A percentile compares a stretch with the other conserved stretches of the same genome.
Conservation (phyloP, 805 yeast genomes). For the Metschnikowia orientalis region DNA sequence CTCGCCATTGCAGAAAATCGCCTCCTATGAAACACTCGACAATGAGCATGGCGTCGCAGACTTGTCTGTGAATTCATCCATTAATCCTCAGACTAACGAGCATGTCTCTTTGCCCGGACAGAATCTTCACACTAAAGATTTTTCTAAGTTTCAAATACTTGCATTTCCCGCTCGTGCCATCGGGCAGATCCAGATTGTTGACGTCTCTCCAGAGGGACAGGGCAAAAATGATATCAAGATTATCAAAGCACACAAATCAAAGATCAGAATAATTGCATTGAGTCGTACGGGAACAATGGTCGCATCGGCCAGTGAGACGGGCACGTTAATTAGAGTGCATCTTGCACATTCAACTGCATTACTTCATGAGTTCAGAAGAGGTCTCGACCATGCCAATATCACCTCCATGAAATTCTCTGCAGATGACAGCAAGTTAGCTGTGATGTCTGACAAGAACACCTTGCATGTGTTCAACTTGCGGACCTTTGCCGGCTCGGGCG, state of each 20-base stretch:
- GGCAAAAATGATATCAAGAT: conserved; percentile 62
- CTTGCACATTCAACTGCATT: conserved; percentile 64
- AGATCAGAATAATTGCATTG: conserved; percentile 58
- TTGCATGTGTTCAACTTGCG: conserved; percentile 71
- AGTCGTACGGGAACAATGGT: conserved; percentile 61
- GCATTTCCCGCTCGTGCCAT: conserved; percentile 73
- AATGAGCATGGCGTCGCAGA: conserved; percentile 66
- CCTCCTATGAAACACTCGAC: conserved; percentile 59
- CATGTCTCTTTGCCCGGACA: conserved; percentile 10
- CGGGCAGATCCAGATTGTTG: conserved; percentile 81
- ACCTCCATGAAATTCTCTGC: conserved; percentile 83
- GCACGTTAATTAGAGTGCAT: conserved; percentile 74
- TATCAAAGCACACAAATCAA: conserved; percentile 71
- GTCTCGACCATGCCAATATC: conserved; percentile 77
- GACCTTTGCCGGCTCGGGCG: conserved; percentile 3
- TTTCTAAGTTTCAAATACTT: conserved; percentile 43
- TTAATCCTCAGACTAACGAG: conserved; percentile 6
- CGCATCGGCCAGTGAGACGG: conserved; percentile 79
- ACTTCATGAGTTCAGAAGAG: conserved; percentile 83
- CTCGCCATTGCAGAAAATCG: conserved; percentile 67
- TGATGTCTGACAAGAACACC: conserved; percentile 84
- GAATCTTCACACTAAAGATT: conserved; percentile 12
- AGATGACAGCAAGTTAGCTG: conserved; percentile 71
- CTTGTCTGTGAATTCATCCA: conserved; percentile 32
- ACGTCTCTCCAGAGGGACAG: conserved; percentile 61